Evolutionary conservation across 352 stramenopile species (phyloP).

Genomic region (Blastocystis hominis): DNA sequence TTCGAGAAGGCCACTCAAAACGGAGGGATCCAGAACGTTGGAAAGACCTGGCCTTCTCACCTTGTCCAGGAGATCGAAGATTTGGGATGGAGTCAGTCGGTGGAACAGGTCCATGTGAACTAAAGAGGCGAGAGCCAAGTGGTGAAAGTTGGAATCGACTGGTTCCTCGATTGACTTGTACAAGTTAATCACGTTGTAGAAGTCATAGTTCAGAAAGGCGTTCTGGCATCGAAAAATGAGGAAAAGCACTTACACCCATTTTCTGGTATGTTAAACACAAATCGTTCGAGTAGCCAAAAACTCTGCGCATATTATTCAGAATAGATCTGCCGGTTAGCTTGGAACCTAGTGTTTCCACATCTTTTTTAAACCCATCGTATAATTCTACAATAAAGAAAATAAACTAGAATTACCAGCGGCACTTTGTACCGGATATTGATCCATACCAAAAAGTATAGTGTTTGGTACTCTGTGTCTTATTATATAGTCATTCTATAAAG

Average conservation of each 20-base stretch:
- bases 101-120: conserved; percentile 45
- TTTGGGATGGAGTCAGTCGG: not conserved
- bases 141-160: not conserved
- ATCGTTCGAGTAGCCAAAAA: too few relatives aligned
- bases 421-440: too few relatives aligned
- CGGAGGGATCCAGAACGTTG: not conserved
- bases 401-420: too few relatives aligned
- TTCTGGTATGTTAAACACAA: too few relatives aligned
- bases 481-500: not conserved
- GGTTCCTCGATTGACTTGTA: conserved; percentile 3
- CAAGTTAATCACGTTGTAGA: not conserved
- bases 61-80: not conserved
- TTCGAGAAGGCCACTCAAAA: not conserved
- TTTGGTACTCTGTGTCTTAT: not conserved
- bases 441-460: too few relatives aligned
- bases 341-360: not conserved
- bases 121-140: conserved; percentile 4
- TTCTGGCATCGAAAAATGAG: not conserved
- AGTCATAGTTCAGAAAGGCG: not conserved
- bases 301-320: not conserved
- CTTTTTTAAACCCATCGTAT: conserved; percentile 15
- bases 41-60: conserved; percentile 8
- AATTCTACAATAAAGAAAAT: not conserved
- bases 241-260: too few relatives aligned
- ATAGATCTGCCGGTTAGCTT: not conserved